Evolutionary conservation across 2,329 filamentous ascomycete genomes (phyloP).

Genomic region (Chaetomiaceae sp.): DNA sequence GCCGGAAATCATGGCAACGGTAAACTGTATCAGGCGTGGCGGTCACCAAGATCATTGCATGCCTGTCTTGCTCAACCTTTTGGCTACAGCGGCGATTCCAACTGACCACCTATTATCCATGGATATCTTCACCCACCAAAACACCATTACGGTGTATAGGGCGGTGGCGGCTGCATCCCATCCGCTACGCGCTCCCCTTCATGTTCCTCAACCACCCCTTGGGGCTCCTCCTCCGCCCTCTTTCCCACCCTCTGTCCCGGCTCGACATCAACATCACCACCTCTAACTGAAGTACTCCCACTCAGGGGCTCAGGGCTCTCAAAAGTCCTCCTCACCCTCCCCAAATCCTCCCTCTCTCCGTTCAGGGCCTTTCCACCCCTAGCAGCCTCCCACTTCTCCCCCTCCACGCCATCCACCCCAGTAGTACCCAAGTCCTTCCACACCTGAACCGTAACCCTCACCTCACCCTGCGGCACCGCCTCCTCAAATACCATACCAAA

Average conservation of each 20-base stretch:
- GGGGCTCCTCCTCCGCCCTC: too few species aligned
- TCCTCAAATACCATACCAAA: neutral
- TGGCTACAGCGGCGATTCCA: too few species aligned
- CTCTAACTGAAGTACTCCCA: neutral
- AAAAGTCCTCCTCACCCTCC: neutral
- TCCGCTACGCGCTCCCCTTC: neutral
- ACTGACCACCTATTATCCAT: too few species aligned
- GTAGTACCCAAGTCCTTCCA: neutral
- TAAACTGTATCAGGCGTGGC: too few species aligned
- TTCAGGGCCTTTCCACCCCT: neutral
- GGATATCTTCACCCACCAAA: too few species aligned
- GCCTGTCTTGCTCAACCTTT: too few species aligned
- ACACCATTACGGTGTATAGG: neutral
- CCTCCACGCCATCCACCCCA: neutral
- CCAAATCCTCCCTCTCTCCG: neutral
- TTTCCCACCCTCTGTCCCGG: too few species aligned
- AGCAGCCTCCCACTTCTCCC: neutral
- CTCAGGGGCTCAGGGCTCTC: neutral
- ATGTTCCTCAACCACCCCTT: too few species aligned
- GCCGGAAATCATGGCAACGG: too few species aligned
- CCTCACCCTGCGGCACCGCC: neutral
- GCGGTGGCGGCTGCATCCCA: neutral
- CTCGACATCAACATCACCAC: too few species aligned
- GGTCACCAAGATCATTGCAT: too few species aligned
- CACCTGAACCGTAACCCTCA: neutral